A percentile compares a stretch with the other conserved stretches of the same genome.
phyloP scores from a whole-genome alignment of 2,329 filamentous ascomycete genomes.

The Rugonectria rugulosa region DNA sequence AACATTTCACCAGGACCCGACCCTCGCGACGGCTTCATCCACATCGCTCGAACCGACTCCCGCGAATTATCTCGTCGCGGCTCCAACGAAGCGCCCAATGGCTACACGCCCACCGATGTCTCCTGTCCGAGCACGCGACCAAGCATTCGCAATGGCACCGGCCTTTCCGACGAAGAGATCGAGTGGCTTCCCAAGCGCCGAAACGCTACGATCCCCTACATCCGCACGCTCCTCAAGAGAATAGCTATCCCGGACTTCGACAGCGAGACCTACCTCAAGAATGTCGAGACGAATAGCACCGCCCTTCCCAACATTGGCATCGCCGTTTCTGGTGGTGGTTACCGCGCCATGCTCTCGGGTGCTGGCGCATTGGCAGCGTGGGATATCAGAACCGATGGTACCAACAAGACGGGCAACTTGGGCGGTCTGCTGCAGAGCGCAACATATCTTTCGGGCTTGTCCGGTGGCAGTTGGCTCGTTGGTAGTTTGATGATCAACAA shows the following conservation, averaged over 20 bases:
- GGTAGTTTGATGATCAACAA: constrained; percentile 87
- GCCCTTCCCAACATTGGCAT: constrained; percentile 70
- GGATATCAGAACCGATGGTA: constrained; percentile 70
- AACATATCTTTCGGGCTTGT: constrained; percentile 83
- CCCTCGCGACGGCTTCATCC: constrained; percentile 21
- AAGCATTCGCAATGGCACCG: constrained; percentile 67
- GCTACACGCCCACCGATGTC: constrained; percentile 75
- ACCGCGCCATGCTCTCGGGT: constrained; percentile 84
- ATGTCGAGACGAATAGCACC: constrained; percentile 40
- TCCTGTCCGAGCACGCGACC: constrained; percentile 76
- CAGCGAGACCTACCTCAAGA: constrained; percentile 71
- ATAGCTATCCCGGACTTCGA: constrained; percentile 82
- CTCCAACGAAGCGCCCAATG: constrained; percentile 47
- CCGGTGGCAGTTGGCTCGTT: constrained; percentile 84
- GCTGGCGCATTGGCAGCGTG: constrained; percentile 82
- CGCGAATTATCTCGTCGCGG: constrained; percentile 36
- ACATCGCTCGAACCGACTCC: constrained; percentile 27
- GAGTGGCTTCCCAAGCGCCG: constrained; percentile 78
- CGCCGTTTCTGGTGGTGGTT: constrained; percentile 84
- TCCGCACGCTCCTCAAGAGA: constrained; percentile 75
- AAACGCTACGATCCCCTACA: constrained; percentile 75
- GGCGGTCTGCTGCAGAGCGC: constrained; percentile 82
- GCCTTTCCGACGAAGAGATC: constrained; percentile 73
- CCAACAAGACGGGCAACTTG: constrained; percentile 65
- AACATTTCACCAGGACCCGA: constrained; percentile 25